Base-by-base conservation (phyloP, 352 stramenopile species). In the Globisporangium iwayamae region DNA sequence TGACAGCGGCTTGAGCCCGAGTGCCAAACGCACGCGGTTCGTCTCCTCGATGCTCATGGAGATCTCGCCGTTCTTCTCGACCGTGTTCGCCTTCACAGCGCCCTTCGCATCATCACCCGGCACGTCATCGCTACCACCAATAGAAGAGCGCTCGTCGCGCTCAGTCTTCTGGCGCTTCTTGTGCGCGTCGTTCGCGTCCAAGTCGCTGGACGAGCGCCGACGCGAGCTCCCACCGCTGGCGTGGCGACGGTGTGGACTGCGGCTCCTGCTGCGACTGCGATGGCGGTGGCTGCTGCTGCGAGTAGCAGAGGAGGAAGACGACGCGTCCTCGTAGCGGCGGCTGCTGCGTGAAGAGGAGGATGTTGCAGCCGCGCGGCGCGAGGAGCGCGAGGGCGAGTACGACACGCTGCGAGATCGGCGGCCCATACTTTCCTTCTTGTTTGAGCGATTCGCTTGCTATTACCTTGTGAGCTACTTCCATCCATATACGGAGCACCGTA, bases 31-130 rank as follows among this genome's bases (percentile, higher is more conserved):
- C 57, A 95, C 56, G 43, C 76, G 75, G 71, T 95, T 95, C 36
- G 84, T 95, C 65, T 93, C 86, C 47, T 95, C 84, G 60, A 95
- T 74, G 53, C 79, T 93, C 63, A 93, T 81, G 16, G 81, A 88
- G 52, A 92, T 87, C 67, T 95, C 86, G 39, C 86, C 86, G 50
- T 88, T 89, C 62, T 89, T 86, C 34, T 91, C 79, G 9, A 76
- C 75, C 3, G 63, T 61, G 47, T 77, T 71, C 45, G 61, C 56
- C 58, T 71, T 70, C 38, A 66, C 32, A 4, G 20, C 43, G 16
- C 45, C 45, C 10, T 51, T 51, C n/a, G 32, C n/a, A 4, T 38
- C 52, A 2, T 4, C 30, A 43, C 2, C 18, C 3, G n/a, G 2
- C 45, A 20, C 34, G 25, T 16, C 34, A 38, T 16, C 58, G 2